Evolutionary conservation across 305 asterid species (phyloP), one percentile per base, ranked within the genome.

Genomic region (Fraxinus paxiana): DNA sequence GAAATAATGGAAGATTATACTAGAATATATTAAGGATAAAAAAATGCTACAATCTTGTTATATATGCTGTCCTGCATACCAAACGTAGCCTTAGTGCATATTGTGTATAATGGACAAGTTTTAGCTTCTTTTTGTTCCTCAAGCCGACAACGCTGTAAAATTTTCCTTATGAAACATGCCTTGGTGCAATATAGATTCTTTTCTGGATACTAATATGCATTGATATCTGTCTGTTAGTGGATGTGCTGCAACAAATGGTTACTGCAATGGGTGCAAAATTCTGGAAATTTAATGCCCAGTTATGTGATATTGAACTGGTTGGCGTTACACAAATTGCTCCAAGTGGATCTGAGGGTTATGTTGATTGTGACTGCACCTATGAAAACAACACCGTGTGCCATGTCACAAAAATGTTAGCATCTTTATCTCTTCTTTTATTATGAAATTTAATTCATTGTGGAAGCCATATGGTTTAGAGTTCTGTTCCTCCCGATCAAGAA

Each of bases 181-280:
- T 20, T 59, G 30, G 41, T 43, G 78, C 51, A 31, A 24, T 10
- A 4, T 0, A 9, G 38, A 12, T 31, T 77, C 20, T 6, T 77
- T 41, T 37, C 72, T 2, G 73, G 77, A 12, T 70, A n/a, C 74
- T 77, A 12, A 5, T 67, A 31, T 31, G 43, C 43, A 56, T 18
- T 37, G 13, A 3, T 77, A 56, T 41, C 8, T 77, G 46, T 73
- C 46, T 38, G 46, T 38, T 79, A 95, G 99, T 89, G 87, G 91
- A 90, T 79, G 92, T 84, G 79, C 92, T 95, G 77, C 89, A 89
- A 87, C 89, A 89, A 85, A 83, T 92, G 41, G 94, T 91, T 37
- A 81, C 84, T n/a, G 90, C 91, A 82, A 83, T 95, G 94, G 99
- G 99, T 24, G 96, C 93, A 46, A 85, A 86, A 76, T 59, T 67